Base-by-base conservation (phyloP, 257 asterid genomes). In the Buddleja alternifolia region DNA sequence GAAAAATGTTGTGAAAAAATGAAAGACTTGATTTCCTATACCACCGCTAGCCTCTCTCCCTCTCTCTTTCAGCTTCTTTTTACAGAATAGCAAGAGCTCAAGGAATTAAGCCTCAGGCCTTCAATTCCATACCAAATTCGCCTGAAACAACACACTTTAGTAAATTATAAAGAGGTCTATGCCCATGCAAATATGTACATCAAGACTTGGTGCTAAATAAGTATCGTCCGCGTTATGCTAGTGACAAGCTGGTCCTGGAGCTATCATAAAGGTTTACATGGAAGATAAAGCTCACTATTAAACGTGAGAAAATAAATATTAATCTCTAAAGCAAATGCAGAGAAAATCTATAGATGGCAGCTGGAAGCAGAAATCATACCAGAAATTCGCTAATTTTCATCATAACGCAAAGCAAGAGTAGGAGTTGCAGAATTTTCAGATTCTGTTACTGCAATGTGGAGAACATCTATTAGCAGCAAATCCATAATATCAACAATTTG, bases 361-460 rank as follows among this genome's bases (percentile, higher is more conserved):
- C 9, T 40, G 60, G 44, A 66, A 56, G n/a, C 23, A 60, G 65
- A 64, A 53, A 53, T 39, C 55, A 50, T 72, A 75, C 75, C 69
- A 51, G 52, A n/a, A 11, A 52, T 44, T 40, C 44, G 75, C 79
- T 77, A 72, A 57, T 67, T 73, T 66, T 74, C 70, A 66, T 83
- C 91, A 50, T 72, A 60, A 45, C 71, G 67, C 67, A 74, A 17
- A 72, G 82, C 77, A 74, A 74, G 69, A 52, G 66, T 16, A 21
- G 81, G 74, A 46, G 73, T 72, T 11, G 64, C 24, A 23, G 76
- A 64, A 47, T 65, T 21, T 71, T 67, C 66, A 47, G 85, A 32
- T 77, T 73, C 86, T 54, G 87, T 66, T 36, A 36, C 67, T 65
- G 69, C 75, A 75, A 56, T 9, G 67, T 42, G 52, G 32, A 69